phyloP scores from a whole-genome alignment of 345 rosid genomes.

The Aurinia saxatilis region DNA sequence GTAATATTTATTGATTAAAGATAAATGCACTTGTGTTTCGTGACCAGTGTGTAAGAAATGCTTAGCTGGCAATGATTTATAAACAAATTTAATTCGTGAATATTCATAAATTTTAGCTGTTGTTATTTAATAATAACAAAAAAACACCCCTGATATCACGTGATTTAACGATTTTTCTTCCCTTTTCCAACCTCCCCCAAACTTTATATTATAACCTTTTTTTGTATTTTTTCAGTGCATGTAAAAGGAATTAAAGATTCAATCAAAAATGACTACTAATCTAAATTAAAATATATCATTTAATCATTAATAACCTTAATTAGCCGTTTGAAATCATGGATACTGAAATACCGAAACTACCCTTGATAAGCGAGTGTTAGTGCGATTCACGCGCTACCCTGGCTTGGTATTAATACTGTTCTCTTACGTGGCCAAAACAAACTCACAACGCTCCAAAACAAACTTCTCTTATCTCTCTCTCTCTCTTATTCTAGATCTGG shows the following conservation, averaged over 20 bases:
- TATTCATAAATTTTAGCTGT: not conserved
- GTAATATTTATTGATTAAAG: too few relatives aligned
- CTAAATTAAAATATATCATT: not conserved
- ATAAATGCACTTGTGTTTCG: too few relatives aligned
- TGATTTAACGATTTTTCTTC: conserved; percentile 9
- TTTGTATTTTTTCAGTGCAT: too few relatives aligned
- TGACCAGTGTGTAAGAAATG: too few relatives aligned
- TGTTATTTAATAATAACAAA: not conserved
- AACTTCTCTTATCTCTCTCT: not conserved
- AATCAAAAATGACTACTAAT: too few relatives aligned
- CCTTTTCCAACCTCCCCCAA: conserved; percentile 5
- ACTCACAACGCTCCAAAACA: conserved; percentile 22
- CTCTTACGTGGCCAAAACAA: conserved; percentile 1
- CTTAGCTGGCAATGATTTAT: conserved; percentile 2
- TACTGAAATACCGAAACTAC: not conserved
- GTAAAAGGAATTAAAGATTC: too few relatives aligned
- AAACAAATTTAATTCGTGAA: not conserved
- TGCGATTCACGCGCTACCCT: conserved; percentile 27
- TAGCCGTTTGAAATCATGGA: conserved; percentile 26
- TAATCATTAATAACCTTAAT: not conserved
- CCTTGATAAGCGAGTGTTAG: not conserved
- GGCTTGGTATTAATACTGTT: conserved; percentile 4
- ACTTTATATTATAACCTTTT: not conserved
- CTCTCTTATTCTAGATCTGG: conserved; percentile 18
- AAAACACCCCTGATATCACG: conserved; percentile 8